Conservation (phyloP, 225 moss, liverwort and hornwort genomes). For the Neckera pumila region DNA sequence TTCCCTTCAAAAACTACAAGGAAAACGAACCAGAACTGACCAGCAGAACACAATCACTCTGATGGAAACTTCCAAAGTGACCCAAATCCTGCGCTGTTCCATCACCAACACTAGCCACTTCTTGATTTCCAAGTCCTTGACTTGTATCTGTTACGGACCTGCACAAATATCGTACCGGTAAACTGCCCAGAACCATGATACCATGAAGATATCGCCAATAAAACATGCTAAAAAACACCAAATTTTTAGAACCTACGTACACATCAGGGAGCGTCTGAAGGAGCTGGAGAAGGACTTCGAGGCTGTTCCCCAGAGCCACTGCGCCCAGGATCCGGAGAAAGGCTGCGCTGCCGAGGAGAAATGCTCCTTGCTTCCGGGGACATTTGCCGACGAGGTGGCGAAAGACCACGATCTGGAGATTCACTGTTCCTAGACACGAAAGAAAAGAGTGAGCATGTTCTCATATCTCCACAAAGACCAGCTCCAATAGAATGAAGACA, state of each 20-base stretch:
- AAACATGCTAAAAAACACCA: neutral
- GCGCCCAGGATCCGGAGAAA: constrained; percentile 37
- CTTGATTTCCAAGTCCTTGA: constrained; percentile 13
- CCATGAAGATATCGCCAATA: neutral
- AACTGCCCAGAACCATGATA: neutral
- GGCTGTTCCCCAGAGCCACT: constrained; percentile 49
- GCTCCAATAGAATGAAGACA: neutral
- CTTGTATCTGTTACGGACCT: constrained; percentile 11
- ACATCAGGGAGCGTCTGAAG: constrained; percentile 28
- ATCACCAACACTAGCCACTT: constrained; percentile 38
- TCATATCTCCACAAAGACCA: neutral
- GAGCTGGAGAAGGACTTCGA: constrained; percentile 67
- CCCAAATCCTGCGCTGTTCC: constrained; percentile 28
- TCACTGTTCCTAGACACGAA: constrained; percentile 24
- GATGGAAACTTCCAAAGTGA: constrained; percentile 39
- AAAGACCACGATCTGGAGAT: constrained; percentile 26
- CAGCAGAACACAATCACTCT: constrained; percentile 68
- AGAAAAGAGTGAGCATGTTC: neutral
- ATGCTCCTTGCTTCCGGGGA: constrained; percentile 36
- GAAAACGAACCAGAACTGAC: constrained; percentile 92
- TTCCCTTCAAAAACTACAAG: constrained; percentile 51
- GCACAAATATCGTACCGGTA: constrained; percentile 1
- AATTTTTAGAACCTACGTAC: neutral
- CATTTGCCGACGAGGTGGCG: constrained; percentile 25
- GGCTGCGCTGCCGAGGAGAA: constrained; percentile 34